These are phyloP conservation scores for Juncus effusus DNA, from an alignment of 176 grass and related monocot genomes.

Conservation along the genomic window DNA sequence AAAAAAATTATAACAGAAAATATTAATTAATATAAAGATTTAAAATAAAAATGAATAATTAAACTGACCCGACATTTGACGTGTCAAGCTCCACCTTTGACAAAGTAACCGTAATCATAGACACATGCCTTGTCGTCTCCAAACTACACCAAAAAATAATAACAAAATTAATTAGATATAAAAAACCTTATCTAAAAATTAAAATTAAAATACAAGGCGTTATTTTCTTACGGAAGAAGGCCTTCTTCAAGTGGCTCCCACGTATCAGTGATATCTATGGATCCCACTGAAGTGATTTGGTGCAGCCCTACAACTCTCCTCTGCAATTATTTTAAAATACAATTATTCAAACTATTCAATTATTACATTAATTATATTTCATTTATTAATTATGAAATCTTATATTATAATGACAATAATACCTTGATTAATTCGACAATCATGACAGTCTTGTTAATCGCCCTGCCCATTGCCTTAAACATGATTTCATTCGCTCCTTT, in stretches of 20 bases:
- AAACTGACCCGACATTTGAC: conserved; percentile 56
- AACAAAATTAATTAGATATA: conserved; percentile 1
- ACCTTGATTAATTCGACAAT: conserved; percentile 97
- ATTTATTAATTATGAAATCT: too few relatives aligned
- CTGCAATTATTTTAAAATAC: conserved; percentile 32
- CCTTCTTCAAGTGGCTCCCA: conserved; percentile 99
- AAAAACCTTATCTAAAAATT: background rate
- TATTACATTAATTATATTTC: background rate
- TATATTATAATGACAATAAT: conserved; percentile 7
- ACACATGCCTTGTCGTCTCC: conserved; percentile 96
- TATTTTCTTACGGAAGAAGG: conserved; percentile 73
- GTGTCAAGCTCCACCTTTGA: conserved; percentile 83
- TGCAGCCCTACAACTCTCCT: conserved; percentile 97
- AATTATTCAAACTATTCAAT: background rate
- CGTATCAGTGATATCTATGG: conserved; percentile 96
- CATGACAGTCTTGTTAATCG: conserved; percentile 99
- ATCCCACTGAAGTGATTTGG: conserved; percentile 70
- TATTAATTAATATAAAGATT: background rate
- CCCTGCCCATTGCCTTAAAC: conserved; percentile 98
- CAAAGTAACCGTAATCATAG: conserved; percentile 80
- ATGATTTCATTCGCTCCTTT: conserved; percentile 91
- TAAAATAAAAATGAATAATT: conserved; percentile 14
- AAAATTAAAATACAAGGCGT: conserved; percentile 8
- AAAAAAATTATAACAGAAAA: background rate
- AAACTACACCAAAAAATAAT: conserved; percentile 42